Conservation (phyloP, 257 asterid genomes). For the Nicotiana sylvestris region DNA sequence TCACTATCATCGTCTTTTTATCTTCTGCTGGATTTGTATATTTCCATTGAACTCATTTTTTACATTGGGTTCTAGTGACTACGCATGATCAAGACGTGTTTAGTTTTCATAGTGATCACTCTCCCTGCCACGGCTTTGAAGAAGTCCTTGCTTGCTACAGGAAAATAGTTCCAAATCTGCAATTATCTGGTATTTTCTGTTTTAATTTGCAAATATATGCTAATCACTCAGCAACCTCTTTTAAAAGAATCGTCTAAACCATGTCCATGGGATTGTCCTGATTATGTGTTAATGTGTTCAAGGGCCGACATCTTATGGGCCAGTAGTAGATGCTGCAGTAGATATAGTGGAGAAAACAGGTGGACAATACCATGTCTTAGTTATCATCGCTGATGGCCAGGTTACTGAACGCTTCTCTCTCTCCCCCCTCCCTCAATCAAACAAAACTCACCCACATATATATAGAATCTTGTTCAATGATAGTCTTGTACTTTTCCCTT, state of each 20-base stretch:
- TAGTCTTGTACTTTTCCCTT: background rate
- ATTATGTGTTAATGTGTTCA: constrained; percentile 8
- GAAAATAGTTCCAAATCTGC: constrained; percentile 52
- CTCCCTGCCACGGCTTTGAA: constrained; percentile 87
- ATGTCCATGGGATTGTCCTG: background rate
- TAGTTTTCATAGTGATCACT: constrained; percentile 69
- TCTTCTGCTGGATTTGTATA: background rate
- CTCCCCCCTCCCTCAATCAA: background rate
- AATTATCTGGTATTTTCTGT: constrained; percentile 50
- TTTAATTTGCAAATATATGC: background rate
- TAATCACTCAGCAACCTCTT: background rate
- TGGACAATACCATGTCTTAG: constrained; percentile 83
- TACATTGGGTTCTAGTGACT: constrained; percentile 30
- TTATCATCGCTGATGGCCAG: constrained; percentile 91
- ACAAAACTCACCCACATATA: background rate
- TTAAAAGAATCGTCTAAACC: background rate
- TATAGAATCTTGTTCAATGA: constrained; percentile 1
- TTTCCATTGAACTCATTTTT: background rate
- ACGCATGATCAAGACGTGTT: constrained; percentile 75
- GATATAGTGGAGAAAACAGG: constrained; percentile 79
- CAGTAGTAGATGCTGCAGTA: constrained; percentile 79
- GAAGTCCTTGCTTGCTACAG: constrained; percentile 79
- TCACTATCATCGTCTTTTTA: constrained; percentile 11
- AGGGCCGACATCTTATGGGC: constrained; percentile 89
- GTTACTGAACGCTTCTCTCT: constrained; percentile 23